A percentile compares a stretch with the other conserved stretches of the same genome.
Conservation (phyloP, 2,329 filamentous ascomycete species). For the Peltaster fructicola region DNA sequence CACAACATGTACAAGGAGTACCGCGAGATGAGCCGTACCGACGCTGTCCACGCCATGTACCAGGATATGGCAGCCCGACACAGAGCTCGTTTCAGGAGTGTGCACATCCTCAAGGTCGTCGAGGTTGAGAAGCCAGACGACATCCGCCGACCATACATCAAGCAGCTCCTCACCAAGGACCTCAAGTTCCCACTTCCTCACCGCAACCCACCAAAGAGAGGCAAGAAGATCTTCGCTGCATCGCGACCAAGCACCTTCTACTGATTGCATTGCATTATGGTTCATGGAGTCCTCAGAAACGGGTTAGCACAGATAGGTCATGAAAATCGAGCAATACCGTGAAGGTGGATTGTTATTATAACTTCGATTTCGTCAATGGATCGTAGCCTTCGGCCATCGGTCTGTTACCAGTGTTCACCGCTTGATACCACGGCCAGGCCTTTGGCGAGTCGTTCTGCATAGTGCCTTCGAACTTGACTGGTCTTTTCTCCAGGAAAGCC, state of each 20-base stretch:
- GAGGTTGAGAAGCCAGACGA: conserved; percentile 90
- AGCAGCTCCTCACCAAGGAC: conserved; percentile 87
- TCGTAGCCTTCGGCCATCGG: conserved; percentile 2
- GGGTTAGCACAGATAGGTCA: too few species aligned
- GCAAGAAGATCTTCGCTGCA: conserved; percentile 83
- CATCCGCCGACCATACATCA: conserved; percentile 97
- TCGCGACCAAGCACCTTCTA: conserved; percentile 95
- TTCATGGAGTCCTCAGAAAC: too few species aligned
- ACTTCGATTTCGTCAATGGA: conserved; percentile 1
- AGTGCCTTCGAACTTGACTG: conserved; percentile 41
- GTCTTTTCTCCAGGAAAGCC: conserved; percentile 53
- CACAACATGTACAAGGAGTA: conserved; percentile 99
- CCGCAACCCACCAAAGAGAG: conserved; percentile 68
- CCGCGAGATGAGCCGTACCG: conserved; percentile 92
- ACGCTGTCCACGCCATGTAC: conserved; percentile 93
- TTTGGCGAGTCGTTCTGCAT: conserved; percentile 42
- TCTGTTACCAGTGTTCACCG: conserved; percentile 2
- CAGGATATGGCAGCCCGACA: conserved; percentile 99
- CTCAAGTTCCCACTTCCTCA: conserved; percentile 98
- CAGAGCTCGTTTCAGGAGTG: conserved; percentile 92
- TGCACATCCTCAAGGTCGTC: conserved; percentile 97
- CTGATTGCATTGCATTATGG: conserved; percentile 42
- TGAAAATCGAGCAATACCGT: too few species aligned
- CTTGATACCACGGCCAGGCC: conserved; percentile 41
- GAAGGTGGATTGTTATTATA: background rate